Evolutionary conservation across 1,284 basidiomycete species (phyloP).

Genomic region (Naganishia sp.): DNA sequence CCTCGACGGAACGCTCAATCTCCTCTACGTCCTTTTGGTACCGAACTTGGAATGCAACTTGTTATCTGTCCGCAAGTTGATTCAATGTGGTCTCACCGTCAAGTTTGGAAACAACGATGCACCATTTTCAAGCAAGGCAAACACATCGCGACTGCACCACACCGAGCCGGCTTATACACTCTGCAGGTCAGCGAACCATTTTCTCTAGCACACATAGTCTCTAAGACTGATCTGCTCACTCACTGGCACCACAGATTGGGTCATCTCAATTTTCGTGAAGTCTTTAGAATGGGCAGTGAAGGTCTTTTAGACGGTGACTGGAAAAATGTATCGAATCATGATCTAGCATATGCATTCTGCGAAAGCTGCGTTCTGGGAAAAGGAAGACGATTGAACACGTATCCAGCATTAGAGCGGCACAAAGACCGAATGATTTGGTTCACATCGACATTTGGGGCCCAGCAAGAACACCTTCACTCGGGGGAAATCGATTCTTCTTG

Average conservation of each 20-base stretch:
- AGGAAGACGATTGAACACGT: background rate
- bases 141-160: background rate
- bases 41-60: constrained; percentile 19
- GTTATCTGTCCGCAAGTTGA: constrained; percentile 9
- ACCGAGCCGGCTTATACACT: constrained; percentile 12
- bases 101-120: background rate
- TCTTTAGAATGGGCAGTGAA: constrained; percentile 8
- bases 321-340: too few species aligned
- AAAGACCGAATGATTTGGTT: constrained; percentile 15
- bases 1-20: background rate
- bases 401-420: background rate
- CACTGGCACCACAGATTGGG: constrained; percentile 21
- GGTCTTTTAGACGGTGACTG: constrained; percentile 1
- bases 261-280: constrained; percentile 24
- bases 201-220: background rate
- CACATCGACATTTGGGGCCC: constrained; percentile 37
- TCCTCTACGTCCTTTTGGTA: constrained; percentile 15
- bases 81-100: background rate
- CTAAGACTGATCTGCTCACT: too few species aligned
- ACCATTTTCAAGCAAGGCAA: background rate
- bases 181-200: background rate
- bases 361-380: background rate
- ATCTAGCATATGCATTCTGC: background rate
- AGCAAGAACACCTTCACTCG: constrained; percentile 5
- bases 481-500: constrained; percentile 29